Percentiles rank a stretch among this genome's conserved stretches.
phyloP scores from a whole-genome alignment of 805 yeast species.

The Kuraishia cidri region DNA sequence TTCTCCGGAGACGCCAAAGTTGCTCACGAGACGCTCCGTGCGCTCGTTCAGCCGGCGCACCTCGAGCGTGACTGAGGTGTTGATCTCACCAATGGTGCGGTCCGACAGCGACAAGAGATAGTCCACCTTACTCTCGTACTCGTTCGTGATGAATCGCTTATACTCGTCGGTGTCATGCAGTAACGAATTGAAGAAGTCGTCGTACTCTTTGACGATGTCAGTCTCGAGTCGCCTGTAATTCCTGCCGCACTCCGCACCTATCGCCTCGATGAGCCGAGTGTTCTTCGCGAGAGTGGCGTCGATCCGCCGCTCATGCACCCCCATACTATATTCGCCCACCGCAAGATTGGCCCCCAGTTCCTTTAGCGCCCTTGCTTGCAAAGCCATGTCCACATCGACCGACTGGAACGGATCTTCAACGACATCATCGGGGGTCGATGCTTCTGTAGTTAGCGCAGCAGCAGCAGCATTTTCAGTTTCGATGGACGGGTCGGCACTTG shows the following conservation, averaged over 20 bases:
- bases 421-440: too few relatives aligned
- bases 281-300: conserved; percentile 4
- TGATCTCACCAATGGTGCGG: conserved; percentile 64
- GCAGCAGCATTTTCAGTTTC: too few relatives aligned
- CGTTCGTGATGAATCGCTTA: conserved; percentile 3
- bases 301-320: background rate
- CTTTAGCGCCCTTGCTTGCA: background rate
- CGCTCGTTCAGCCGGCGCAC: conserved; percentile 44
- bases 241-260: conserved; percentile 1
- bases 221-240: conserved; percentile 11
- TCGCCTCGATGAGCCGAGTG: conserved; percentile 2
- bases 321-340: conserved; percentile 1
- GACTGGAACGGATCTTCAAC: too few relatives aligned
- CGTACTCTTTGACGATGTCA: conserved; percentile 8
- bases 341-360: background rate
- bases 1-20: conserved; percentile 9
- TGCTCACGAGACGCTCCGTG: conserved; percentile 29
- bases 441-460: too few relatives aligned
- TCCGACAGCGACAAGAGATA: conserved; percentile 20
- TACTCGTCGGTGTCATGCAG: conserved; percentile 3
- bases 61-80: conserved; percentile 59
- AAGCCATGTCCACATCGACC: background rate
- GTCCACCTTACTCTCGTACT: conserved; percentile 4
- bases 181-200: conserved; percentile 1
- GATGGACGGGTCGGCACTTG: too few relatives aligned